Evolutionary conservation across 2,329 filamentous ascomycete genomes (phyloP).

Genomic region (Aspergillus nomiae): DNA sequence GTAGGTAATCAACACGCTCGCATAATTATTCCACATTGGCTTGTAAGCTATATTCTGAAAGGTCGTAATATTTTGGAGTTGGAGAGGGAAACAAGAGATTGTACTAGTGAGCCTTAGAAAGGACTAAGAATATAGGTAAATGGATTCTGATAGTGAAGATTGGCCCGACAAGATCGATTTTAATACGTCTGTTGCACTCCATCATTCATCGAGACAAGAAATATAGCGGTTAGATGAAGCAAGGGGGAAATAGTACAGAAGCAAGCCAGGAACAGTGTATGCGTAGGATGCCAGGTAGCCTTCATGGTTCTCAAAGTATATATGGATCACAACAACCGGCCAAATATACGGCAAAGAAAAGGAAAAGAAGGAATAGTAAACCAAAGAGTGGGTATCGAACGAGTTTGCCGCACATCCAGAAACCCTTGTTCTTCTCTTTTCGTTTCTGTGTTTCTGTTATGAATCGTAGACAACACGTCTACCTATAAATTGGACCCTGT

Average conservation of each 20-base stretch:
- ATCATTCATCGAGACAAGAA: background rate
- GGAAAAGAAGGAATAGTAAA: slow-evolving; percentile 4
- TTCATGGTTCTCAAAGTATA: background rate
- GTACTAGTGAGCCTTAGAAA: background rate
- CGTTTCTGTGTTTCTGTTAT: slow-evolving; percentile 10
- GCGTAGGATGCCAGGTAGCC: background rate
- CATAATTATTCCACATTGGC: background rate
- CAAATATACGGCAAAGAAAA: background rate
- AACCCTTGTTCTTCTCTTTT: slow-evolving; percentile 15
- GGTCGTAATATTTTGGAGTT: background rate
- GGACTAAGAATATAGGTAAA: background rate
- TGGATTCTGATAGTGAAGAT: too few relatives aligned
- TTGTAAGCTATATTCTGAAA: background rate
- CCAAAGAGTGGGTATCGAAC: slow-evolving; percentile 35
- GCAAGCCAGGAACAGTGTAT: background rate
- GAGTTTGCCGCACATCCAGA: slow-evolving; percentile 22
- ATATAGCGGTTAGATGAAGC: background rate
- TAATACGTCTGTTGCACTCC: background rate
- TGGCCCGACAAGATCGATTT: background rate
- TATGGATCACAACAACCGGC: background rate
- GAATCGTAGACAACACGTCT: background rate
- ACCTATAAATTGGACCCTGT: background rate
- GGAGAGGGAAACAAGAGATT: background rate
- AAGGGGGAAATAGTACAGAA: background rate
- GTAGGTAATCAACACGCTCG: slow-evolving; percentile 8